phyloP scores from a whole-genome alignment of 1,284 basidiomycete genomes.

The Sanghuangporus weigelae region DNA sequence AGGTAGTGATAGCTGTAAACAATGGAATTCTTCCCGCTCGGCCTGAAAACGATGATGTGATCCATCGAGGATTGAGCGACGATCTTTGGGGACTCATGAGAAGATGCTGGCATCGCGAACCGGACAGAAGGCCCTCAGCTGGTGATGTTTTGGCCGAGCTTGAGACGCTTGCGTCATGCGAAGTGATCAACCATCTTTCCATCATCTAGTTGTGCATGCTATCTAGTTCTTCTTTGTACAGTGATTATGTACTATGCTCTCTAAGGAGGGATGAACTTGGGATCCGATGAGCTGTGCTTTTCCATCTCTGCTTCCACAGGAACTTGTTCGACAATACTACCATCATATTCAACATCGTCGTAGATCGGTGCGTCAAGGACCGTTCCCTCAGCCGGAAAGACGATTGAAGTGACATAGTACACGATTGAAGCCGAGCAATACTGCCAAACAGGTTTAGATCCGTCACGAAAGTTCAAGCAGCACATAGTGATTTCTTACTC shows the following conservation, averaged over 20 bases:
- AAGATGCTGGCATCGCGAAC: conserved; percentile 13
- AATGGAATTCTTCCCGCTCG: conserved; percentile 4
- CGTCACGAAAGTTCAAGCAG: neutral
- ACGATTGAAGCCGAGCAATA: conserved; percentile 38
- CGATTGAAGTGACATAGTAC: conserved; percentile 45
- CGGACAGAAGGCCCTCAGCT: conserved; percentile 10
- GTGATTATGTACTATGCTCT: neutral
- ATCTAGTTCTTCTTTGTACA: neutral
- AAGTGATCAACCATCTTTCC: neutral
- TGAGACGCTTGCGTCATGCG: neutral
- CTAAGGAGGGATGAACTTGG: neutral
- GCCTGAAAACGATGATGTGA: conserved; percentile 5
- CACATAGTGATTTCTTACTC: conserved; percentile 38
- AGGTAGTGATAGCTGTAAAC: conserved; percentile 17
- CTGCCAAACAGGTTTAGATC: conserved; percentile 22
- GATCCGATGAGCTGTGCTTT: conserved; percentile 4
- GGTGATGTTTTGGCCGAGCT: conserved; percentile 1
- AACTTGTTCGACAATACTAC: conserved; percentile 5
- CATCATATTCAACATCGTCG: conserved; percentile 7
- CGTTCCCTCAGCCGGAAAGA: conserved; percentile 57
- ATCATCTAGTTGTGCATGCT: neutral
- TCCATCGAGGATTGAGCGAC: conserved; percentile 14
- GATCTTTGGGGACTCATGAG: conserved; percentile 16
- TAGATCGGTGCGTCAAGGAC: conserved; percentile 44
- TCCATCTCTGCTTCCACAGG: neutral